Conservation (phyloP, 176 grass and related monocot genomes). For the Melocanna baccifera region DNA sequence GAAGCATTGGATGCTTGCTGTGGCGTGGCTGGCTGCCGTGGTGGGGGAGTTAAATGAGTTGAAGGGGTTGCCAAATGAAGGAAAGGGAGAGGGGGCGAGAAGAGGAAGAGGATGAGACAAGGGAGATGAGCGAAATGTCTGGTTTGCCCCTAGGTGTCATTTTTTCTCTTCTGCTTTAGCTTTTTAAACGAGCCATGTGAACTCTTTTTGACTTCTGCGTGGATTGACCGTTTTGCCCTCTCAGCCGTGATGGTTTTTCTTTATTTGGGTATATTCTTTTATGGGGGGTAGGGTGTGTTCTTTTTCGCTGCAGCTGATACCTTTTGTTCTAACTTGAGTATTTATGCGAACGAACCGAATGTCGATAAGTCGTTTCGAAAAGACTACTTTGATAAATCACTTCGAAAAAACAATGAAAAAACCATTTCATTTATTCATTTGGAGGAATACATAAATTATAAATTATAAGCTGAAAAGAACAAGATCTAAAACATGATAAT, state of each 20-base stretch:
- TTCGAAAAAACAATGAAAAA: too few species aligned
- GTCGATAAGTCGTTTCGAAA: too few species aligned
- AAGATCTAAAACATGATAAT: too few species aligned
- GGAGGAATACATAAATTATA: rapidly evolving
- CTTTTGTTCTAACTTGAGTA: too few species aligned
- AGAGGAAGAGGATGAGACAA: neutral
- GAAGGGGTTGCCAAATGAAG: slow-evolving; percentile 18
- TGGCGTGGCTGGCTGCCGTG: neutral
- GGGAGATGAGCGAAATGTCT: neutral
- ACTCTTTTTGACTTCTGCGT: neutral
- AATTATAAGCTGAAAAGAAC: too few species aligned
- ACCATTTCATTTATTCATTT: too few species aligned
- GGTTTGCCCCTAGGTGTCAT: neutral
- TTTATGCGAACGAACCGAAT: too few species aligned
- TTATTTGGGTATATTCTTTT: too few species aligned
- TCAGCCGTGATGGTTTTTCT: neutral
- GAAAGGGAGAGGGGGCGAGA: neutral
- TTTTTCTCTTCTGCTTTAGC: neutral
- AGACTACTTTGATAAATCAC: too few species aligned
- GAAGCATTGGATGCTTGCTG: slow-evolving; percentile 56
- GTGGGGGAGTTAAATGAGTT: neutral
- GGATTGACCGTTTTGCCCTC: neutral
- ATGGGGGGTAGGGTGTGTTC: too few species aligned
- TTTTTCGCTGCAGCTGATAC: too few species aligned
- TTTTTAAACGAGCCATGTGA: neutral